A percentile compares a stretch with the other conserved stretches of the same genome.
phyloP scores from a whole-genome alignment of 345 rosid genomes.

The Atalantia buxifolia region DNA sequence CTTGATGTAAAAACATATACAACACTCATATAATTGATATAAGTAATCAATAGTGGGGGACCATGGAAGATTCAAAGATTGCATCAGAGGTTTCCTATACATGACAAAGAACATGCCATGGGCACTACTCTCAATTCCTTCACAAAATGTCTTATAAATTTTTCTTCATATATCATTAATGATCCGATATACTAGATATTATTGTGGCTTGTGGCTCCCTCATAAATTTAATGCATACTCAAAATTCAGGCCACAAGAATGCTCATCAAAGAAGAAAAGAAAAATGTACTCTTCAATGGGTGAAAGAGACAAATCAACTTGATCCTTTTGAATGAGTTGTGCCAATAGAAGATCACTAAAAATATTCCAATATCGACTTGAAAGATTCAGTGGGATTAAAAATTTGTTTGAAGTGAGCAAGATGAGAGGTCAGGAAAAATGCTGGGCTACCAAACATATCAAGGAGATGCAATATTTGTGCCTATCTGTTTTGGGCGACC shows the following conservation, averaged over 20 bases:
- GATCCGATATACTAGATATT: background rate
- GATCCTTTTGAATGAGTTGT: background rate
- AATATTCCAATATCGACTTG: constrained; percentile 8
- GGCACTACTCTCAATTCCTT: background rate
- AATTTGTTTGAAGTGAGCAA: background rate
- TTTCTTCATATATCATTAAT: background rate
- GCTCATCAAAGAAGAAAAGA: background rate
- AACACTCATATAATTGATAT: background rate
- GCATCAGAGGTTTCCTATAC: background rate
- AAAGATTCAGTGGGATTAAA: background rate
- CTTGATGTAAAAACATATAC: background rate
- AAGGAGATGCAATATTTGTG: too few relatives aligned
- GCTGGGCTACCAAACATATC: background rate
- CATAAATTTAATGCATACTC: too few relatives aligned
- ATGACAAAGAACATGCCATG: background rate
- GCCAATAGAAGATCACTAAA: constrained; percentile 5
- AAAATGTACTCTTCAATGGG: background rate
- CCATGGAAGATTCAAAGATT: background rate
- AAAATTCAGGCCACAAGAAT: background rate
- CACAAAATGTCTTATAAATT: background rate
- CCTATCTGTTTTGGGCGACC: background rate
- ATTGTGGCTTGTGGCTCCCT: background rate
- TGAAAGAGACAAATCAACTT: background rate
- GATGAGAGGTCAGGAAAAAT: background rate
- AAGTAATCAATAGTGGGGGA: background rate